Base-by-base conservation (phyloP, 768 basidiomycete genomes). In the Lentinula lateritia region DNA sequence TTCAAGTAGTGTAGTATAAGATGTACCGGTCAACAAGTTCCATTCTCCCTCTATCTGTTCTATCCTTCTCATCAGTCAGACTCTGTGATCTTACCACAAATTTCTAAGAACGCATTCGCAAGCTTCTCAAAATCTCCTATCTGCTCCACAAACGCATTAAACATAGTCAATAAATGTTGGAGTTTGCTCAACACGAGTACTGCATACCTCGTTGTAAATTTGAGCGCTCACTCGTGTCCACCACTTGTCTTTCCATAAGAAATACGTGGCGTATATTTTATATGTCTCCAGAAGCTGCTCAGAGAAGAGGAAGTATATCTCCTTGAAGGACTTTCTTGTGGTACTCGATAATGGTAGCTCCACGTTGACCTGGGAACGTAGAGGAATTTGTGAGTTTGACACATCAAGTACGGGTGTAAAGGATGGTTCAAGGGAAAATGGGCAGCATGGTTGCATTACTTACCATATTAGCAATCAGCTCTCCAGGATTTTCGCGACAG, bases 401-500 rank as follows among this genome's bases (percentile, higher is more conserved):
- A 2, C 23, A 23, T 2, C 23, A 23, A 23, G 23, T 23, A 23
- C 23, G 23, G 23, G 23, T 23, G 23, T 23, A 23, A 23, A 23
- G 23, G 23, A 23, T 23, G 23, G 23, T 23, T 23, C 23, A 42
- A 20, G 10, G 41, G 18, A n/a, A 39, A 34, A 35, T 34, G n/a
- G 10, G 35, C 48, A 32, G 18, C 32, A 43, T 20, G 41, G 23
- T 23, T 23, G 23, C 23, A 23, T 23, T 23, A 62, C 67, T 8
- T 39, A 90, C 92, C 92, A 95, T 93, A 65, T 82, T 86, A 15
- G 86, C 72, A 0, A 90, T 91, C 32, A 92, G 72, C 60, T 87
- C 83, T 39, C 35, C 52, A 20, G 16, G 5, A 8, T 60, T 56
- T 13, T 80, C 80, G 1, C 76, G 75, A 10, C 83, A 80, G 65